Evolutionary conservation across 257 asterid species (phyloP).

Genomic region (Solanum medicagineum): DNA sequence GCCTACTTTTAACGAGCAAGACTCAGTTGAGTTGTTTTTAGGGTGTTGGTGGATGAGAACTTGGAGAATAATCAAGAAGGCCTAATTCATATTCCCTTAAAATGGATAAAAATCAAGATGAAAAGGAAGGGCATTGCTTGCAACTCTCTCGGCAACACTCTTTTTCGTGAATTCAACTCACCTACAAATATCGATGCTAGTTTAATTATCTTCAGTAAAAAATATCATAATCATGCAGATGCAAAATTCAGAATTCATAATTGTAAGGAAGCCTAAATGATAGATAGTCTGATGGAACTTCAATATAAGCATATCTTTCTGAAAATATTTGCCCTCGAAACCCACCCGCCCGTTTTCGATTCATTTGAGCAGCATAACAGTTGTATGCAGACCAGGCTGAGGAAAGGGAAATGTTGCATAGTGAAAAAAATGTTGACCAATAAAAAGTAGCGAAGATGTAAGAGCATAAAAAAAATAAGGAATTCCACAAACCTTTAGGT

Average conservation of each 20-base stretch:
- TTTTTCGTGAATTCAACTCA: slow-evolving; percentile 86
- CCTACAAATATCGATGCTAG: slow-evolving; percentile 24
- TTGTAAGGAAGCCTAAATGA: not conserved
- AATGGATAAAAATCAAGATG: not conserved
- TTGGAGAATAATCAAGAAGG: too few relatives aligned
- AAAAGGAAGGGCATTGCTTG: not conserved
- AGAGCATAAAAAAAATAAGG: not conserved
- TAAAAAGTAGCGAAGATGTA: too few relatives aligned
- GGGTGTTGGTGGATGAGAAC: too few relatives aligned
- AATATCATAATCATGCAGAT: not conserved
- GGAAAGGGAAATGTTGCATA: not conserved
- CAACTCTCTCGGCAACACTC: slow-evolving; percentile 78
- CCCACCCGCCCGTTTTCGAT: slow-evolving; percentile 61
- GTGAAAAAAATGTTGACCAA: not conserved
- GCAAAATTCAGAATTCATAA: not conserved
- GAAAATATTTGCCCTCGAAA: slow-evolving; percentile 71
- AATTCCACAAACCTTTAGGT: slow-evolving; percentile 47
- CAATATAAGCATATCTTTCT: slow-evolving; percentile 51
- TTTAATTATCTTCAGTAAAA: not conserved
- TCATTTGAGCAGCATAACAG: slow-evolving; percentile 33
- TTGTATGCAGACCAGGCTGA: slow-evolving; percentile 14
- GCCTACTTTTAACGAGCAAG: too few relatives aligned
- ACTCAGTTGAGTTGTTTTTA: too few relatives aligned
- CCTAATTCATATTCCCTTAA: not conserved
- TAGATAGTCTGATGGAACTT: not conserved